Conservation (phyloP, 2,329 filamentous ascomycete genomes). For the Sporothrix protearum region DNA sequence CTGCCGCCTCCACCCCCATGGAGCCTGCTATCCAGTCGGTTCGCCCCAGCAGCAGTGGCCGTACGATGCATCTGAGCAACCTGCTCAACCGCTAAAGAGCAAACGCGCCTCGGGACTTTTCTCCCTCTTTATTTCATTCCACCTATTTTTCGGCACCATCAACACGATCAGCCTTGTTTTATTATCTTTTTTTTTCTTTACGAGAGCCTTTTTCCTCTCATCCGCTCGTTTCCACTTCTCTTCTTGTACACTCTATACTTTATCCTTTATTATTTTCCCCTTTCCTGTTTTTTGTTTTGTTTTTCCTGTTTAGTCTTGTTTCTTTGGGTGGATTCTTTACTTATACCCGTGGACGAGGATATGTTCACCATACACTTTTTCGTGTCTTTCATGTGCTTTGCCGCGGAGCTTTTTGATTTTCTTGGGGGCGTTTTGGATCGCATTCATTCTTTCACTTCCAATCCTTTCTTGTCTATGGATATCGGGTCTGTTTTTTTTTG, state of each 20-base stretch:
- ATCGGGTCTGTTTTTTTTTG: neutral
- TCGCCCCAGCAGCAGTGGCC: neutral
- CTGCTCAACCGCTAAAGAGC: neutral
- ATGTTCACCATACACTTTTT: neutral
- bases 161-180: neutral
- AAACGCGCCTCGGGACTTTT: neutral
- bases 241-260: slow-evolving; percentile 10
- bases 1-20: neutral
- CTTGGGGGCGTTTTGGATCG: neutral
- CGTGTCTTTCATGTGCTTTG: neutral
- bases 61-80: neutral
- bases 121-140: neutral
- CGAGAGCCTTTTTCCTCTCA: neutral
- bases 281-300: too few relatives aligned
- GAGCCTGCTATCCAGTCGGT: neutral
- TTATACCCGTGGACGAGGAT: slow-evolving; percentile 8
- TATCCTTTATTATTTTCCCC: neutral
- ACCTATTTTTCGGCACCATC: too few relatives aligned
- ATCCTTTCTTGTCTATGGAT: neutral
- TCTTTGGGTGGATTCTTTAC: neutral
- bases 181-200: neutral
- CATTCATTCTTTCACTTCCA: neutral
- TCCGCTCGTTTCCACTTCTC: neutral
- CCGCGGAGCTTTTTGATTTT: neutral
- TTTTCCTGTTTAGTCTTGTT: neutral